phyloP scores from a whole-genome alignment of 2,329 filamentous ascomycete species.

The Pseudogymnoascus sp. region DNA sequence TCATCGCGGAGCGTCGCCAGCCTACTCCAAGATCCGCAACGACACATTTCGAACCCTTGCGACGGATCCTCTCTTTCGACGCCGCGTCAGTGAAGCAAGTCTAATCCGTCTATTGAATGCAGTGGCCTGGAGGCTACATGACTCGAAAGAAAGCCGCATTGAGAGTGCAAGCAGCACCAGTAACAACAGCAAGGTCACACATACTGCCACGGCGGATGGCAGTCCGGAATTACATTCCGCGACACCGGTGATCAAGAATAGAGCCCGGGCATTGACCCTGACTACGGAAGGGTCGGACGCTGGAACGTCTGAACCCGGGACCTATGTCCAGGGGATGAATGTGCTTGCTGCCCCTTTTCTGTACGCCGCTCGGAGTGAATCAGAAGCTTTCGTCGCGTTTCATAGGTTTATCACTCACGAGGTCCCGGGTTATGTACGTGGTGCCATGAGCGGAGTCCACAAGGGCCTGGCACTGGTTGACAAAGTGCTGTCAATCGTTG shows the following conservation, averaged over 20 bases:
- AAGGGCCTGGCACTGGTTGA: conserved; percentile 85
- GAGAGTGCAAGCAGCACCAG: conserved; percentile 11
- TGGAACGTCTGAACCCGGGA: conserved; percentile 59
- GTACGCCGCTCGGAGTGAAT: conserved; percentile 88
- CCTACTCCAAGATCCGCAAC: conserved; percentile 95
- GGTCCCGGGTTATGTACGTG: conserved; percentile 87
- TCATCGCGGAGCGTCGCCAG: conserved; percentile 86
- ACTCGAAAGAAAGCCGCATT: conserved; percentile 48
- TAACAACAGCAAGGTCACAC: conserved; percentile 14
- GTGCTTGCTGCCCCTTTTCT: conserved; percentile 92
- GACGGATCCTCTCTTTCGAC: conserved; percentile 92
- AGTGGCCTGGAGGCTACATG: conserved; percentile 86
- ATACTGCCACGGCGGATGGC: conserved; percentile 21
- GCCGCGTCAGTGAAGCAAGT: conserved; percentile 90
- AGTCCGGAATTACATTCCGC: conserved; percentile 22
- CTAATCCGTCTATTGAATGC: conserved; percentile 91
- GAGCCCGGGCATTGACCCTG: conserved; percentile 49
- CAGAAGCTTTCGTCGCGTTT: conserved; percentile 89
- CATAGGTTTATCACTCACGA: conserved; percentile 79
- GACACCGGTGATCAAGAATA: conserved; percentile 28
- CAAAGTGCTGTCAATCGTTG: conserved; percentile 82
- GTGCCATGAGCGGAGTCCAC: conserved; percentile 96
- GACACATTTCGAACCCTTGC: conserved; percentile 96
- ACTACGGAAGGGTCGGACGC: conserved; percentile 58
- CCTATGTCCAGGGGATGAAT: conserved; percentile 98